Evolutionary conservation across 495 filamentous ascomycete species (phyloP).

Genomic region (Poronia punctata): DNA sequence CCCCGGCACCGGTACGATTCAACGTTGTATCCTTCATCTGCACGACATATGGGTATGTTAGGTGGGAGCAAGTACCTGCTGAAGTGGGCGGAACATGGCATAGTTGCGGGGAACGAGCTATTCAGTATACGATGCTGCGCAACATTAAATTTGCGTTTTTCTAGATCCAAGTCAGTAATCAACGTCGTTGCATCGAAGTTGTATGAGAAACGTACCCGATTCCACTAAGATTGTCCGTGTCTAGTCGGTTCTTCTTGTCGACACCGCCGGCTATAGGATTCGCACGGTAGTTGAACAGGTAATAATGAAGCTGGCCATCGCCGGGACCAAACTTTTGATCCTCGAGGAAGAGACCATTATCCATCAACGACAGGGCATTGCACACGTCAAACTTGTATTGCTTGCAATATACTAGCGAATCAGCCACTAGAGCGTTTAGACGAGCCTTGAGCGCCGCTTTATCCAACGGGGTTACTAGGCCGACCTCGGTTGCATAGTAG

Average conservation of each 20-base stretch:
- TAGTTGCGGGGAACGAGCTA: too few species aligned
- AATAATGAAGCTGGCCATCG: slow-evolving; percentile 91
- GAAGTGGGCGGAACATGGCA: neutral
- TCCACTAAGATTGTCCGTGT: slow-evolving; percentile 70
- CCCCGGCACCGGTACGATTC: neutral
- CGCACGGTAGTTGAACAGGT: slow-evolving; percentile 93
- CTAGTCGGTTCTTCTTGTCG: slow-evolving; percentile 64
- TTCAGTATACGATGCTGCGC: neutral
- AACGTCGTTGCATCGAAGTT: slow-evolving; percentile 3
- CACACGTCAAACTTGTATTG: slow-evolving; percentile 88
- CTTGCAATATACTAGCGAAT: slow-evolving; percentile 85
- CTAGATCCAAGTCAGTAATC: slow-evolving; percentile 18
- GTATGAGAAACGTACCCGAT: slow-evolving; percentile 84
- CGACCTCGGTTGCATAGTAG: slow-evolving; percentile 88
- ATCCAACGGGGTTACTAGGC: slow-evolving; percentile 50
- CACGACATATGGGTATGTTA: neutral
- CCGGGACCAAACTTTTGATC: slow-evolving; percentile 89
- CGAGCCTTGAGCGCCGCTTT: slow-evolving; percentile 58
- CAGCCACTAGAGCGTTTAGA: slow-evolving; percentile 69
- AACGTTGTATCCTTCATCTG: neutral
- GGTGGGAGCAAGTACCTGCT: neutral
- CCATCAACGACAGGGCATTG: slow-evolving; percentile 86
- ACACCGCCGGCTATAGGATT: slow-evolving; percentile 75
- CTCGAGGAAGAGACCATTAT: slow-evolving; percentile 88
- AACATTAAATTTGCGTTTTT: slow-evolving; percentile 25